Conservation (phyloP, 495 filamentous ascomycete species). For the Aspergillus diversus region DNA sequence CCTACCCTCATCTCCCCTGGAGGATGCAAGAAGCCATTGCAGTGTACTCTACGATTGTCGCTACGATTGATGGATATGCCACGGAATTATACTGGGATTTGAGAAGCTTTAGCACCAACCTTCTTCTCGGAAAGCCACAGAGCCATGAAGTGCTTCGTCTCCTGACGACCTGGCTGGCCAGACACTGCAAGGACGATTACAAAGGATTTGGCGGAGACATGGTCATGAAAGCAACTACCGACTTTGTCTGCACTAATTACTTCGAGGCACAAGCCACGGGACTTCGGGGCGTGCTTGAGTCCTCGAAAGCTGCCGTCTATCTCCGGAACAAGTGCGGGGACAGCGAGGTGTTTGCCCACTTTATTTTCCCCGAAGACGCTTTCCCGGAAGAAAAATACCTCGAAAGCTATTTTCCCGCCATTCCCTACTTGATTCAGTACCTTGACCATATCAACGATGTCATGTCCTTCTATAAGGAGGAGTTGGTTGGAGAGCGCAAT, state of each 20-base stretch:
- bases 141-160: not conserved
- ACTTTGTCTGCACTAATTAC: constrained; percentile 3
- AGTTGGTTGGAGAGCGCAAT: not conserved
- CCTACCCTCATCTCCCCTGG: not conserved
- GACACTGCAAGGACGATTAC: constrained; percentile 1
- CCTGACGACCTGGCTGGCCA: constrained; percentile 1
- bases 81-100: not conserved
- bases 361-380: not conserved
- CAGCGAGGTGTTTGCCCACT: constrained; percentile 3
- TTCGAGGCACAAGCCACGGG: constrained; percentile 4
- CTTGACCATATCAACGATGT: constrained; percentile 6
- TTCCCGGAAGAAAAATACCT: constrained; percentile 5
- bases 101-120: not conserved
- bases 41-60: not conserved
- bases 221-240: constrained; percentile 1
- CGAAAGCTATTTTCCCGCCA: constrained; percentile 3
- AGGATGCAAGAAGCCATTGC: not conserved
- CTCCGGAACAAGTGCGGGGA: constrained; percentile 6
- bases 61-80: not conserved
- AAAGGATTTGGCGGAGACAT: constrained; percentile 2
- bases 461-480: constrained; percentile 7
- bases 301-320: constrained; percentile 1
- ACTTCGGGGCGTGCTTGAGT: not conserved
- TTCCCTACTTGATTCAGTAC: not conserved
- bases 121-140: not conserved